phyloP scores from a whole-genome alignment of 2,329 filamentous ascomycete species.

The Fusarium sp. region DNA sequence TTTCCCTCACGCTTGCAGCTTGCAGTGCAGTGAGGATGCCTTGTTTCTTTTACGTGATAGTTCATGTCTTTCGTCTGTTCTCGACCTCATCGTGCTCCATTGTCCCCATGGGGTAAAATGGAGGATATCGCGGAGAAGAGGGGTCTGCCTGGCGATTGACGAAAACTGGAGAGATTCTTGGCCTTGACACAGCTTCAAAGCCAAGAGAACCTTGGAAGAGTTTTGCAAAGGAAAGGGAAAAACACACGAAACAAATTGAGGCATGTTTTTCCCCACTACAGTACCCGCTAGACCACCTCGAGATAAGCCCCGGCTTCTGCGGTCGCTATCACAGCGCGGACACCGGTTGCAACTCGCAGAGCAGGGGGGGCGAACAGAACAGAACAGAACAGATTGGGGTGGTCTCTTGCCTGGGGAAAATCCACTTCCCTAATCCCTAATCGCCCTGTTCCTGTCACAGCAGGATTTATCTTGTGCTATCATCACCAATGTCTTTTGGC shows the following conservation, averaged over 20 bases:
- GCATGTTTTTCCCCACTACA: too few species aligned
- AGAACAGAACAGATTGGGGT: too few species aligned
- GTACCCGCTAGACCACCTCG: conserved; percentile 2
- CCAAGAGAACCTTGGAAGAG: too few species aligned
- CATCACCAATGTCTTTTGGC: background rate
- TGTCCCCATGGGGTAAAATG: too few species aligned
- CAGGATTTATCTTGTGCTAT: conserved; percentile 14
- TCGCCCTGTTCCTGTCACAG: background rate
- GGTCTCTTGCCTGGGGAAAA: background rate
- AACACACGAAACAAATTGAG: too few species aligned
- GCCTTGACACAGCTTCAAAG: too few species aligned
- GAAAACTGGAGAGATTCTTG: too few species aligned
- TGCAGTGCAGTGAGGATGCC: background rate
- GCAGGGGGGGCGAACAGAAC: background rate
- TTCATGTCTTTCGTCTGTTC: background rate
- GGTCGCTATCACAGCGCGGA: conserved; percentile 13
- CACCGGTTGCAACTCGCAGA: background rate
- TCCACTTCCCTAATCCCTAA: background rate
- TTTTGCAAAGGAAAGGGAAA: too few species aligned
- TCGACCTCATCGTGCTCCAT: background rate
- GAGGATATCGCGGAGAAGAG: too few species aligned
- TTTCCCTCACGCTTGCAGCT: too few species aligned
- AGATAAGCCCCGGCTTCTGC: conserved; percentile 9
- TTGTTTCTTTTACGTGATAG: conserved; percentile 38
- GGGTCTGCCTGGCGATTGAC: too few species aligned